Evolutionary conservation across 768 basidiomycete genomes (phyloP), one percentile per base, ranked within the genome.

Genomic region (Naganishia antarctica): DNA sequence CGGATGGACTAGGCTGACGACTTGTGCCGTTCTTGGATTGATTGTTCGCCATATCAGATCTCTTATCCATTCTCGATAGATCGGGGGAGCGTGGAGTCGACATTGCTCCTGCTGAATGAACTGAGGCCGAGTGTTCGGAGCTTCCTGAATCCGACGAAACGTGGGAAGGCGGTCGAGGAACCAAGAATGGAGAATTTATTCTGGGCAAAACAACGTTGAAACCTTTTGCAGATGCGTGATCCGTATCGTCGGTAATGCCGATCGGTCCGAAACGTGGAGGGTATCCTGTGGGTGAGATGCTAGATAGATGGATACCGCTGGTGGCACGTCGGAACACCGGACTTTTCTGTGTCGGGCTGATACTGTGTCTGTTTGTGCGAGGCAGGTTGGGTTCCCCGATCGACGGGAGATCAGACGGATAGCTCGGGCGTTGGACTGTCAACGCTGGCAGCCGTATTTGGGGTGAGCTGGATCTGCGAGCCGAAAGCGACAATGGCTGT

Each of bases 111-210:
- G 50, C n/a, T 5, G 28, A 26, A 8, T 49, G 48, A 49, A 18
- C 32, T 15, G 50, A 34, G 53, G 21, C 13, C 13, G 53, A 37
- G 21, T 23, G 31, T 7, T 57, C 53, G 2, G 53, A 57, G 23
- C 37, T 15, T n/a, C 53, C 37, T 23, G 53, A 57, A 41, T 57
- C 53, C 31, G 53, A 37, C 23, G 53, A 57, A 12, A 11, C n/a
- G 23, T 40, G 31, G 2, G 53, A 57, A 15, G 34, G 53, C 3
- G 53, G 53, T 16, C 34, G 53, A 40, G 53, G 53, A 40, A 57
- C 21, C 53, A 57, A 40, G 53, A 57, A 57, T n/a, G 53, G 53
- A 16, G 53, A 57, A 13, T 57, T 41, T n/a, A 25, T 57, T 26
- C 53, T 37, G 12, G 53, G 53, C 34, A 34, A 40, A 16, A 29